phyloP scores from a whole-genome alignment of 371 early-diverging fungal species.

The Smittium mucronatum region DNA sequence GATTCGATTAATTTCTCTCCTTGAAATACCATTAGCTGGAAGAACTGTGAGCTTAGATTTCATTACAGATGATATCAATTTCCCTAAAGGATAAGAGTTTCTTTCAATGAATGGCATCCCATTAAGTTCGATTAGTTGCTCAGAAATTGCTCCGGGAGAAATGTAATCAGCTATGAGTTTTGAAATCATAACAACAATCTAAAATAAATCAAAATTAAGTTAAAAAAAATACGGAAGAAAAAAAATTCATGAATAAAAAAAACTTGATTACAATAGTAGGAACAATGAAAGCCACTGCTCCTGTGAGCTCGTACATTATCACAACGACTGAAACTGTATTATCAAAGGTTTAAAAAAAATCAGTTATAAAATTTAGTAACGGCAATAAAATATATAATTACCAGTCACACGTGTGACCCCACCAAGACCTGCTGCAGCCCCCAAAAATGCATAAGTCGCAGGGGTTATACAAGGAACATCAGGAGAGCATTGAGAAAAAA shows the following conservation, averaged over 20 bases:
- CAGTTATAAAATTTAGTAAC: neutral
- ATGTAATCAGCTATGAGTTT: constrained; percentile 78
- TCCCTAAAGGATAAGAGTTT: constrained; percentile 35
- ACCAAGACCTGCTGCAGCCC: constrained; percentile 83
- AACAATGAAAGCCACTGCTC: constrained; percentile 76
- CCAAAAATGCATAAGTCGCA: constrained; percentile 92
- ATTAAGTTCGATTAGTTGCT: constrained; percentile 67
- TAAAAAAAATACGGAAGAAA: constrained; percentile 29
- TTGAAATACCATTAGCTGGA: neutral
- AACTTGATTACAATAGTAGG: constrained; percentile 48
- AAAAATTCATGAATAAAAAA: neutral
- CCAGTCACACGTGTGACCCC: constrained; percentile 54
- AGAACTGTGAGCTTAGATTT: neutral
- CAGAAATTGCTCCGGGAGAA: constrained; percentile 67
- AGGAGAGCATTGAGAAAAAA: constrained; percentile 64
- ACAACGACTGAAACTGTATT: constrained; percentile 64
- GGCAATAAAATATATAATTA: neutral
- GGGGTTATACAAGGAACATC: constrained; percentile 81
- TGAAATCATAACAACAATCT: constrained; percentile 77
- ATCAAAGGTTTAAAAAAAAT: neutral
- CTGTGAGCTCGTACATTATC: constrained; percentile 95
- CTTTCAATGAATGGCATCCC: constrained; percentile 82
- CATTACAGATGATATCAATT: neutral
- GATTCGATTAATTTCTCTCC: neutral
- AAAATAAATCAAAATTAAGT: neutral